Base-by-base conservation (phyloP, 768 basidiomycete species). In the Daedalea quercina region DNA sequence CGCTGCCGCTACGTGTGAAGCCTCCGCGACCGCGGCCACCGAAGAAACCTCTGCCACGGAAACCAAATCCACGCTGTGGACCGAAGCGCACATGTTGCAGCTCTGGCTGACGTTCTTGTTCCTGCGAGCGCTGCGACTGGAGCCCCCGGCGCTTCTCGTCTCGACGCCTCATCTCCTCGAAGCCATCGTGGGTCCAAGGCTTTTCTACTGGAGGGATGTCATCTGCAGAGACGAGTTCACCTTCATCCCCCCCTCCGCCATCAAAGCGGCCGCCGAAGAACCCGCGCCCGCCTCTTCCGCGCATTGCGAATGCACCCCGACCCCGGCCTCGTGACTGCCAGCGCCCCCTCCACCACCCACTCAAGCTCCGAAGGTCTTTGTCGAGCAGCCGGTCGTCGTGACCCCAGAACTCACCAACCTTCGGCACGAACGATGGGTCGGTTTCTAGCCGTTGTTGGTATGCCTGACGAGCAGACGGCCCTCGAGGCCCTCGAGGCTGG, bases 401-500 rank as follows among this genome's bases (percentile, higher is more conserved):
- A 3, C 89, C 85, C 92, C 91, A 96, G 64, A 96, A 96, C 56
- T 85, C 86, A 51, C 94, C 94, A 22, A 94, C 87, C 23, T 84
- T 87, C 22, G 94, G 94, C 25, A 91, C 87, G 65, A 85, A 93
- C 1, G 90, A 89, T 1, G 94, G 93, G 65, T 96, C 94, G 11
- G 70, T 74, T 53, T 90, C 85, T 23, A 95, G 74, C 26, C 85
- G 82, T 57, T 89, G 79, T 57, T 90, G 85, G 68, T 96, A 95
- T 19, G 83, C 87, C 65, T 93, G 90, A 45, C 93, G 87, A 35
- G 84, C 89, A 22, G 80, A 76, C 53, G 81, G 82, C 3, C 79
- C 79, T 2, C 73, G 60, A 20, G 71, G n/a, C n/a, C n/a, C 70
- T 15, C 76, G 77, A 46, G 63, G 65, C 47, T 65, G 53, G 56